phyloP scores from a whole-genome alignment of 2,329 filamentous ascomycete genomes.

The Alternaria postmessia region DNA sequence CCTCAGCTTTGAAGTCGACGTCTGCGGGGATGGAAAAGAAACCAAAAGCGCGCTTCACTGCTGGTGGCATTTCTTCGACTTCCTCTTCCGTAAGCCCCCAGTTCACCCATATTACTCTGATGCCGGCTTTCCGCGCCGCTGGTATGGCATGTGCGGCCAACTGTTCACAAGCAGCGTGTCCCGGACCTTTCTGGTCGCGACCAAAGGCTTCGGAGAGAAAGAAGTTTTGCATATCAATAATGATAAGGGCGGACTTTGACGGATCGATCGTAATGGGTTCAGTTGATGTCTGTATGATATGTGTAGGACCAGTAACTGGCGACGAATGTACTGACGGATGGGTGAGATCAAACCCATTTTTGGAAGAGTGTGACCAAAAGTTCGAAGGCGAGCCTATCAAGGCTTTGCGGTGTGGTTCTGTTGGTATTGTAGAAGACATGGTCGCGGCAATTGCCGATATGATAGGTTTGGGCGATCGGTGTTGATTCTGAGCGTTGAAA shows the following conservation, averaged over 20 bases:
- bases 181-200: constrained; percentile 20
- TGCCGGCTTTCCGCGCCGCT: constrained; percentile 50
- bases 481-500: not conserved
- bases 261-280: constrained; percentile 46
- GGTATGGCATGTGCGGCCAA: constrained; percentile 49
- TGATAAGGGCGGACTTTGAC: constrained; percentile 49
- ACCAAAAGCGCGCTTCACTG: constrained; percentile 51
- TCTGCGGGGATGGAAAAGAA: constrained; percentile 36
- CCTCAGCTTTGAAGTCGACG: constrained; percentile 5
- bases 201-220: constrained; percentile 47
- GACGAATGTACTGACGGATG: constrained; percentile 47
- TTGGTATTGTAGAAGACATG: constrained; percentile 12
- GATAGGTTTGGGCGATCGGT: not conserved
- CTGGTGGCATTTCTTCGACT: constrained; percentile 48
- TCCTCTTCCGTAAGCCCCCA: constrained; percentile 53
- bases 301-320: constrained; percentile 19
- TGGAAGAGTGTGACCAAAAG: constrained; percentile 57
- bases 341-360: constrained; percentile 58
- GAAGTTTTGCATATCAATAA: constrained; percentile 58
- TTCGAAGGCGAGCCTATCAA: constrained; percentile 53
- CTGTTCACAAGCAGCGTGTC: constrained; percentile 40
- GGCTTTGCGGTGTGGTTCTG: constrained; percentile 36
- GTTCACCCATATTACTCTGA: constrained; percentile 53
- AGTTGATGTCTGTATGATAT: constrained; percentile 37
- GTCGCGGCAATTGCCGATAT: not conserved